Percentiles rank a stretch among this genome's conserved stretches.
Conservation (phyloP, 306 rosid species). For the barrel medic (Medicago truncatula) region MtrunA17r5.0-ANR NC_053048.1:53581501-53582000, state of each 20-base stretch:
- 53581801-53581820: not conserved
- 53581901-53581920: slow-evolving; percentile 5
- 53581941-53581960: not conserved
- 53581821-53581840: not conserved
- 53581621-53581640: slow-evolving; percentile 85
- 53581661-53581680: slow-evolving; percentile 62
- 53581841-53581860: not conserved
- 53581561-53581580: slow-evolving; percentile 78
- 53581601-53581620: slow-evolving; percentile 80
- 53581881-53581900: not conserved
- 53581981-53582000: not conserved
- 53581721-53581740: slow-evolving; percentile 12
- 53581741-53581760: not conserved
- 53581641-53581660: slow-evolving; percentile 90
- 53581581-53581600: slow-evolving; percentile 98
- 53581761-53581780: not conserved
- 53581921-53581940: slow-evolving; percentile 9
- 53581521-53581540: slow-evolving; percentile 48
- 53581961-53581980: slow-evolving; percentile 13
- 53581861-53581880: not conserved
- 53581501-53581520: slow-evolving; percentile 60
- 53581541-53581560: slow-evolving; percentile 63
- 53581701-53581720: slow-evolving; percentile 29
- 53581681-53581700: slow-evolving; percentile 32
- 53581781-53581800: slow-evolving; percentile 5